A percentile compares a stretch with the other conserved stretches of the same genome.
phyloP scores from a whole-genome alignment of 1,284 basidiomycete genomes.

The Cutaneotrichosporon cyanovorans region DNA sequence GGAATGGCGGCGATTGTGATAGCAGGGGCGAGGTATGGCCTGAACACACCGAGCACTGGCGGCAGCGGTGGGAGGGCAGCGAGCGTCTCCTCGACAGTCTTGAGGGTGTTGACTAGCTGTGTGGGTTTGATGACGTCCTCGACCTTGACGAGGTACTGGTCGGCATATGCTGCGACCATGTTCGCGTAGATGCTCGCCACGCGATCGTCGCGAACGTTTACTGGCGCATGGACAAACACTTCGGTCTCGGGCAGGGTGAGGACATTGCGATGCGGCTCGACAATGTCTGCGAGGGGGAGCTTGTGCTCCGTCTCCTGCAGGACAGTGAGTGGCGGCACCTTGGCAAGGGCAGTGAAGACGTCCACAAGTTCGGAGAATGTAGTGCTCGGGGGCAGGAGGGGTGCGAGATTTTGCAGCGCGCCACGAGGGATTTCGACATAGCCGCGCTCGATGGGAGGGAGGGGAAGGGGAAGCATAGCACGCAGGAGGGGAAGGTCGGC shows the following conservation, averaged over 20 bases:
- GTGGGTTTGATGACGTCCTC: slow-evolving; percentile 40
- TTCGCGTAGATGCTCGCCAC: slow-evolving; percentile 41
- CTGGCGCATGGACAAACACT: slow-evolving; percentile 48
- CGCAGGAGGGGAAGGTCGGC: slow-evolving; percentile 61
- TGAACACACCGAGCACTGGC: slow-evolving; percentile 2
- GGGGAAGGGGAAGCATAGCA: slow-evolving; percentile 47
- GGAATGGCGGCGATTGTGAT: slow-evolving; percentile 35
- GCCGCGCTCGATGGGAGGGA: slow-evolving; percentile 48
- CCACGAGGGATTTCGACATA: slow-evolving; percentile 42
- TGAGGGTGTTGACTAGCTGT: slow-evolving; percentile 49
- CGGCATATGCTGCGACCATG: slow-evolving; percentile 44
- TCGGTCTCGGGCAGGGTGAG: slow-evolving; percentile 53
- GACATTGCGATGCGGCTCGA: slow-evolving; percentile 47
- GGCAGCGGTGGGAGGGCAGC: slow-evolving; percentile 27
- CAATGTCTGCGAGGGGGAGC: slow-evolving; percentile 45
- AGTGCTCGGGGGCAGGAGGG: slow-evolving; percentile 44
- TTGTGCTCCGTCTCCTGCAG: slow-evolving; percentile 44
- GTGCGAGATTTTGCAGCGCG: slow-evolving; percentile 39
- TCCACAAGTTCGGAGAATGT: slow-evolving; percentile 33
- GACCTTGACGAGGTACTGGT: slow-evolving; percentile 43
- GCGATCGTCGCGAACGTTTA: slow-evolving; percentile 48
- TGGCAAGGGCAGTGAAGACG: slow-evolving; percentile 44
- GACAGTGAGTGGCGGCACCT: slow-evolving; percentile 50
- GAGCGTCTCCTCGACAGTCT: slow-evolving; percentile 47
- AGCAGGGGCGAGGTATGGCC: slow-evolving; percentile 16